Conservation (phyloP, 2,329 filamentous ascomycete genomes). For the Chrysoporthe deuterocubensis region DNA sequence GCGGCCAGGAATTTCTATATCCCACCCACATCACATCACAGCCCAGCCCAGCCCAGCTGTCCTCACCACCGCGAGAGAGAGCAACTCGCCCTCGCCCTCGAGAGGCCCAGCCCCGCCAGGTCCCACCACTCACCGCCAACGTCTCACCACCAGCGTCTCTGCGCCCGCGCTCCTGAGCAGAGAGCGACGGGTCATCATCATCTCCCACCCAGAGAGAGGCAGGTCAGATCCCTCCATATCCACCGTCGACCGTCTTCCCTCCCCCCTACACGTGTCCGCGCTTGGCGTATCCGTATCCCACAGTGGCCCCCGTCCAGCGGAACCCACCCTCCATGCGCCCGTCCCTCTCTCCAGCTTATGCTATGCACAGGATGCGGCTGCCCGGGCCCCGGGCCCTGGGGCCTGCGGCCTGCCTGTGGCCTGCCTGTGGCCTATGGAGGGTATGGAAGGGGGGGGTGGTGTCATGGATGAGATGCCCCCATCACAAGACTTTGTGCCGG, state of each 20-base stretch:
- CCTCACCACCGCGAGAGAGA: too few relatives aligned
- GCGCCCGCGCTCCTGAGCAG: too few relatives aligned
- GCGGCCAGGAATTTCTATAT: too few relatives aligned
- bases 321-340: background rate
- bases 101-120: too few relatives aligned
- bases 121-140: too few relatives aligned
- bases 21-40: too few relatives aligned
- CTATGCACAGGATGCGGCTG: background rate
- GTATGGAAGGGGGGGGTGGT: background rate
- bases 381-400: background rate
- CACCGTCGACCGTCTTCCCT: background rate
- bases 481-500: conserved; percentile 15
- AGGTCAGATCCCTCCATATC: background rate
- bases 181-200: background rate
- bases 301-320: background rate
- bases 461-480: background rate
- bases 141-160: too few relatives aligned
- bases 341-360: background rate
- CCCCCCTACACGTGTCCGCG: background rate
- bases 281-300: background rate
- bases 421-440: too few relatives aligned
- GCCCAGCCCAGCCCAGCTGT: too few relatives aligned
- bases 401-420: too few relatives aligned
- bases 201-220: too few relatives aligned
- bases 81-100: too few relatives aligned